Percentiles rank a stretch among this genome's conserved stretches.
Conservation (phyloP, 2,329 filamentous ascomycete species). For the Claviceps monticola region DNA sequence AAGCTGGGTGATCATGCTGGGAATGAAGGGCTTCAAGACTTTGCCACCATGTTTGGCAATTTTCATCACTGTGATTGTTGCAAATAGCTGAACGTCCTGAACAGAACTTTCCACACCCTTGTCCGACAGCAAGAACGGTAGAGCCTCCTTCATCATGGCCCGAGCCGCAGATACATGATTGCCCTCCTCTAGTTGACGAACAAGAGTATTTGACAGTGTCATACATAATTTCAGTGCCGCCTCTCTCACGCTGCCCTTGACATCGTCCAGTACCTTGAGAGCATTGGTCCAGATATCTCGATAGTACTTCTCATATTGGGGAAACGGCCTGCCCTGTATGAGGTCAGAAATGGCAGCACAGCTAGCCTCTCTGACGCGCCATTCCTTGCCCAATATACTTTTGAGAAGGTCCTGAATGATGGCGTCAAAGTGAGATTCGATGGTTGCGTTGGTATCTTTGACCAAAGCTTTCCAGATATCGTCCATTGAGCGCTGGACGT, state of each 20-base stretch:
- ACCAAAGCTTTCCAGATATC: conserved; percentile 96
- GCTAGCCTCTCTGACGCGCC: conserved; percentile 84
- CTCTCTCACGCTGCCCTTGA: conserved; percentile 76
- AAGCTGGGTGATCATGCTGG: conserved; percentile 67
- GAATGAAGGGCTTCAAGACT: conserved; percentile 65
- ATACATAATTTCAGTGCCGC: conserved; percentile 75
- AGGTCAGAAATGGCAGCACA: conserved; percentile 83
- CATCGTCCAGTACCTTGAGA: conserved; percentile 88
- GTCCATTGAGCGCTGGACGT: conserved; percentile 90
- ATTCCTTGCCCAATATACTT: conserved; percentile 80
- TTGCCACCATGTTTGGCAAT: conserved; percentile 83
- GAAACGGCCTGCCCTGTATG: conserved; percentile 63
- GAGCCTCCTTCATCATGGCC: conserved; percentile 70
- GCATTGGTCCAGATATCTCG: conserved; percentile 72
- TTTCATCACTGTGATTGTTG: conserved; percentile 70
- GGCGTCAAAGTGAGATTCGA: conserved; percentile 71
- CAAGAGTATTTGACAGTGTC: conserved; percentile 69
- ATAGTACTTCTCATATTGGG: conserved; percentile 72
- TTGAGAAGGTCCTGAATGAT: conserved; percentile 81
- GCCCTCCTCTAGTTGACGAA: conserved; percentile 72
- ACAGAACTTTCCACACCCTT: conserved; percentile 82
- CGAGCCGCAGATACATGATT: conserved; percentile 55
- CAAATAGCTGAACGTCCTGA: conserved; percentile 74
- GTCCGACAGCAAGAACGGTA: conserved; percentile 81
- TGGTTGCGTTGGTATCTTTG: conserved; percentile 64